Conservation (phyloP, 2,329 filamentous ascomycete species). For the Penicillium sp. region DNA sequence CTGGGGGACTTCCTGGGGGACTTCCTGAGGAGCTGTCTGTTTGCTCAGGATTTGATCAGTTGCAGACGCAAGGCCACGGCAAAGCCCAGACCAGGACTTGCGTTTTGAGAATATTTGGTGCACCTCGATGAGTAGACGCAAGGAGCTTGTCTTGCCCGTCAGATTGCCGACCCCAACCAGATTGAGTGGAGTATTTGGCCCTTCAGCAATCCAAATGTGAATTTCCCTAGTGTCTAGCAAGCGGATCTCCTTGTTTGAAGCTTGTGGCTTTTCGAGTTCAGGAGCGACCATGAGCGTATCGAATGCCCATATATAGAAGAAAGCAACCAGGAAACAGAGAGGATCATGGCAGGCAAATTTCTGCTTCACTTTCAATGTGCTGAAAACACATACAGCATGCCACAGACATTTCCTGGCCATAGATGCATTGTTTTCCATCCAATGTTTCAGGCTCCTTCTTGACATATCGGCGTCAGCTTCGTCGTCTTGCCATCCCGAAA, state of each 20-base stretch:
- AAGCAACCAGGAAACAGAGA: slow-evolving; percentile 1
- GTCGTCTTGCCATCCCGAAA: not conserved
- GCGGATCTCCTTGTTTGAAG: not conserved
- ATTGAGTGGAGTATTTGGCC: not conserved
- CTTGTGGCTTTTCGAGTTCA: not conserved
- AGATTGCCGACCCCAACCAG: not conserved
- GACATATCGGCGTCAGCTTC: not conserved
- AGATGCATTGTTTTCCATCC: not conserved
- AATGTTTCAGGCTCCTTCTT: not conserved
- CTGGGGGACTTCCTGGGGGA: not conserved
- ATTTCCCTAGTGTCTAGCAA: slow-evolving; percentile 1
- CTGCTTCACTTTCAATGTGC: not conserved
- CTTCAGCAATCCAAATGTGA: not conserved
- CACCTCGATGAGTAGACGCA: not conserved
- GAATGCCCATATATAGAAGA: slow-evolving; percentile 6
- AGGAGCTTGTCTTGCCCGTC: not conserved
- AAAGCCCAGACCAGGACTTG: not conserved
- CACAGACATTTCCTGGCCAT: not conserved
- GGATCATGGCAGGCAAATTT: slow-evolving; percentile 2
- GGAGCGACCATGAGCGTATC: not conserved
- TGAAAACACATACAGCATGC: slow-evolving; percentile 5
- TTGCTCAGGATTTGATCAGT: not conserved
- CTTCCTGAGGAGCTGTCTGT: not conserved
- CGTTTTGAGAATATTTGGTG: not conserved
- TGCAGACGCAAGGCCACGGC: not conserved